These are phyloP conservation scores for Coniochaeta sp. DNA, from an alignment of 2,329 filamentous ascomycete genomes.

Conservation along the genomic window DNA sequence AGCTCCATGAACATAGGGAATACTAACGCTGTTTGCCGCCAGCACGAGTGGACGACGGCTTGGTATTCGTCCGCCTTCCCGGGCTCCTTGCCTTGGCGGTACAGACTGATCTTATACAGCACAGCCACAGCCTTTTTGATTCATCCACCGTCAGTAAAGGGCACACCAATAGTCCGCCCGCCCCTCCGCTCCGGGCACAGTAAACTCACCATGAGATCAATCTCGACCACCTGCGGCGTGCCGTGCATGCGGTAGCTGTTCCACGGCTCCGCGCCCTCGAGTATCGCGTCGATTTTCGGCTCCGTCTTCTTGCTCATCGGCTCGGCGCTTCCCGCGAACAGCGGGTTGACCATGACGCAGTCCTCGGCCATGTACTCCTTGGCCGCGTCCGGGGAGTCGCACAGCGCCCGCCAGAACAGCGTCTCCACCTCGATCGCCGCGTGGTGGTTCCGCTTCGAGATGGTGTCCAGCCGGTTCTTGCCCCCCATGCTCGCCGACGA, in stretches of 20 bases:
- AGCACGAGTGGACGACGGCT: slow-evolving; percentile 19
- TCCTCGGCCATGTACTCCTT: slow-evolving; percentile 29
- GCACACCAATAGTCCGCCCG: neutral
- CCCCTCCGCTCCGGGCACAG: neutral
- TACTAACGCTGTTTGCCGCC: slow-evolving; percentile 19
- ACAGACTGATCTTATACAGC: slow-evolving; percentile 25
- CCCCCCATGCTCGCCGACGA: slow-evolving; percentile 16
- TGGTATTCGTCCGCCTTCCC: slow-evolving; percentile 18
- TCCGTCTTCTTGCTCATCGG: slow-evolving; percentile 19
- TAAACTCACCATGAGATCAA: slow-evolving; percentile 22
- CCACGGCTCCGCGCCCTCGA: slow-evolving; percentile 19
- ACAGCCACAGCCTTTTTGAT: slow-evolving; percentile 19
- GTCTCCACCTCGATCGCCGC: slow-evolving; percentile 28
- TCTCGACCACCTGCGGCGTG: slow-evolving; percentile 26
- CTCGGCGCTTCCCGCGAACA: slow-evolving; percentile 19
- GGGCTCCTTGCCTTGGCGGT: slow-evolving; percentile 13
- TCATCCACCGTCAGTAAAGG: neutral
- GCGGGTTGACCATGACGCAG: slow-evolving; percentile 28
- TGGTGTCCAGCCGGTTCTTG: slow-evolving; percentile 26
- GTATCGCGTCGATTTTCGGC: slow-evolving; percentile 20
- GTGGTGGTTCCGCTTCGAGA: slow-evolving; percentile 29
- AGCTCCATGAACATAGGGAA: neutral
- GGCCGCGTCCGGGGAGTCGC: slow-evolving; percentile 25
- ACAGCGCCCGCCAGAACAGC: slow-evolving; percentile 28
- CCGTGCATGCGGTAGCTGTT: slow-evolving; percentile 24